These are phyloP conservation scores for Rhodotorula sp. DNA, from an alignment of 1,284 basidiomycete genomes.

Conservation along the genomic window DNA sequence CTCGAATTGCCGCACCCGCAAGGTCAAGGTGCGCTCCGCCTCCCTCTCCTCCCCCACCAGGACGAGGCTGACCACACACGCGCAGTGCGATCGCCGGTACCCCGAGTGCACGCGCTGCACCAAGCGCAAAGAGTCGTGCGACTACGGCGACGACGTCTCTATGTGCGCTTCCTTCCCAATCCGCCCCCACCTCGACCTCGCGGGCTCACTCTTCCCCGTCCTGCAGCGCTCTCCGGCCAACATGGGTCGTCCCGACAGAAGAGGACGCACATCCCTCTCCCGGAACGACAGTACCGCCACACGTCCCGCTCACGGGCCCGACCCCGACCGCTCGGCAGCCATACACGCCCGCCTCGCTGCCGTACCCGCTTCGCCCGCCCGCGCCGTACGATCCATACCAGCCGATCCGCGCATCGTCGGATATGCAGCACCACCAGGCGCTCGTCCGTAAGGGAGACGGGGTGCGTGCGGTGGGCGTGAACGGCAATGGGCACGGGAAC, in stretches of 20 bases:
- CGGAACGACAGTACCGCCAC: neutral
- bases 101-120: slow-evolving; percentile 33
- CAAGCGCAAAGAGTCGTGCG: slow-evolving; percentile 33
- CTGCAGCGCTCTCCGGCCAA: slow-evolving; percentile 25
- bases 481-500: neutral
- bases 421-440: slow-evolving; percentile 18
- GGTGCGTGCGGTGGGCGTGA: neutral
- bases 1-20: slow-evolving; percentile 24
- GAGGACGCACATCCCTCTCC: neutral
- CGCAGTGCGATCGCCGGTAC: slow-evolving; percentile 30
- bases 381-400: neutral
- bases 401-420: slow-evolving; percentile 7
- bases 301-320: neutral
- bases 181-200: neutral
- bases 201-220: neutral
- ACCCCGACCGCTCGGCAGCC: neutral
- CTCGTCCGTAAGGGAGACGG: neutral
- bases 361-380: neutral
- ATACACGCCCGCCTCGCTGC: neutral
- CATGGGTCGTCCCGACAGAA: slow-evolving; percentile 8
- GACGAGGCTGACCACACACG: neutral
- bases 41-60: neutral
- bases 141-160: slow-evolving; percentile 33
- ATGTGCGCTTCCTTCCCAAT: slow-evolving; percentile 10
- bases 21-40: slow-evolving; percentile 24